phyloP scores from a whole-genome alignment of 164 flowering plant species.

The Protea cynaroides region DNA sequence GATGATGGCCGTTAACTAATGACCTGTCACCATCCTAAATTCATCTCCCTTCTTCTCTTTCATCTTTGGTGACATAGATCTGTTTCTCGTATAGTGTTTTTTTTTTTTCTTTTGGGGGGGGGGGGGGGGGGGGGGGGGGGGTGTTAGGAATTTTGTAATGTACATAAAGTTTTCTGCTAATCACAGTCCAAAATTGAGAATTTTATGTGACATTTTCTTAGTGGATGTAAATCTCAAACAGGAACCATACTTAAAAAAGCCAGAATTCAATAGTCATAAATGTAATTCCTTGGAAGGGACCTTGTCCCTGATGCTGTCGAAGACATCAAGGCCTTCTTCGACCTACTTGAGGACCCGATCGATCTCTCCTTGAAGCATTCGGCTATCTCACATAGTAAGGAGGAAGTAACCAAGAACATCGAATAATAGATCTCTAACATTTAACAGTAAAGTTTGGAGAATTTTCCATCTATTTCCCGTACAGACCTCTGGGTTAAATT shows the following conservation, averaged over 20 bases:
- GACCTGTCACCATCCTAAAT: too few relatives aligned
- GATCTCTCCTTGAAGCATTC: slow-evolving; percentile 97
- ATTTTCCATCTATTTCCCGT: slow-evolving; percentile 22
- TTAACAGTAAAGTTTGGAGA: not conserved
- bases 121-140: too few relatives aligned
- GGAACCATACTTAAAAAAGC: too few relatives aligned
- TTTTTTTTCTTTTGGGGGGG: too few relatives aligned
- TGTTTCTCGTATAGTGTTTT: too few relatives aligned
- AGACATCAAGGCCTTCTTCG: slow-evolving; percentile 96
- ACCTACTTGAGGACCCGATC: slow-evolving; percentile 99
- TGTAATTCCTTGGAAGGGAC: slow-evolving; percentile 23
- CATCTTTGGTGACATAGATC: too few relatives aligned
- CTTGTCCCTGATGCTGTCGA: slow-evolving; percentile 98
- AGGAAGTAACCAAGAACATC: not conserved
- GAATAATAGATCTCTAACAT: not conserved
- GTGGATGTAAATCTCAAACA: too few relatives aligned
- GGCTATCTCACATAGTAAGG: slow-evolving; percentile 79
- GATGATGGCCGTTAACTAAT: too few relatives aligned
- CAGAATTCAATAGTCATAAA: not conserved
- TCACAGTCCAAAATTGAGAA: not conserved
- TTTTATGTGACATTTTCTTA: too few relatives aligned
- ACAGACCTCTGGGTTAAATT: slow-evolving; percentile 37
- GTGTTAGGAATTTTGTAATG: slow-evolving; percentile 5
- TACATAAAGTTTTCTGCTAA: too few relatives aligned
- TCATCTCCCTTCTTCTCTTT: too few relatives aligned